A percentile compares a stretch with the other conserved stretches of the same genome.
Conservation (phyloP, 2,329 filamentous ascomycete species). For the Ophiosphaerella herpotricha region DNA sequence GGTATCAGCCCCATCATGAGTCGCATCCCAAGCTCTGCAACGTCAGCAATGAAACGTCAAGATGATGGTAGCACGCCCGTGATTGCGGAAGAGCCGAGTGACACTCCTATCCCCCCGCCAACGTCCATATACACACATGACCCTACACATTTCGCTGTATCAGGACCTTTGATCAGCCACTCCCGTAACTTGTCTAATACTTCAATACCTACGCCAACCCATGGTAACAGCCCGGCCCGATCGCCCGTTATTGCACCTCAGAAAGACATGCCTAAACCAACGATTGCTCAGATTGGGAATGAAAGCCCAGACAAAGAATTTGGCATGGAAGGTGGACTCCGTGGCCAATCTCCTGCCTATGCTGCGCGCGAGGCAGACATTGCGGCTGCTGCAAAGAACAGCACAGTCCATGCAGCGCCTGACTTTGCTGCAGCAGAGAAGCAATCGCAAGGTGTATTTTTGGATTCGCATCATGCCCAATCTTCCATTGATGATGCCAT, state of each 20-base stretch:
- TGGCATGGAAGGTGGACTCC: slow-evolving; percentile 30
- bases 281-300: slow-evolving; percentile 53
- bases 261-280: slow-evolving; percentile 51
- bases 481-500: slow-evolving; percentile 35
- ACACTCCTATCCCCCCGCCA: slow-evolving; percentile 43
- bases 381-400: slow-evolving; percentile 33
- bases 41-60: slow-evolving; percentile 45
- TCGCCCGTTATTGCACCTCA: slow-evolving; percentile 58
- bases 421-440: slow-evolving; percentile 36
- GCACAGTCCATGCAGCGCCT: slow-evolving; percentile 22
- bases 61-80: slow-evolving; percentile 54
- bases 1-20: slow-evolving; percentile 70
- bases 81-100: slow-evolving; percentile 59
- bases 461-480: slow-evolving; percentile 40
- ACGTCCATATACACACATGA: slow-evolving; percentile 35
- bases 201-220: slow-evolving; percentile 56
- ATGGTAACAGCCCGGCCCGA: slow-evolving; percentile 65
- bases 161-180: slow-evolving; percentile 47
- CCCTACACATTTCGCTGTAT: slow-evolving; percentile 31
- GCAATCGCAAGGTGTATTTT: slow-evolving; percentile 41
- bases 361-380: slow-evolving; percentile 45
- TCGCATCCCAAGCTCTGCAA: slow-evolving; percentile 54
- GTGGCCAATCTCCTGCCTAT: slow-evolving; percentile 31
- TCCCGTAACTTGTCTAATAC: slow-evolving; percentile 46
- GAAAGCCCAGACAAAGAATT: slow-evolving; percentile 41